Percentiles rank a stretch among this genome's conserved stretches.
phyloP scores from a whole-genome alignment of 352 stramenopile species.

The Phytophthora pistaciae region DNA sequence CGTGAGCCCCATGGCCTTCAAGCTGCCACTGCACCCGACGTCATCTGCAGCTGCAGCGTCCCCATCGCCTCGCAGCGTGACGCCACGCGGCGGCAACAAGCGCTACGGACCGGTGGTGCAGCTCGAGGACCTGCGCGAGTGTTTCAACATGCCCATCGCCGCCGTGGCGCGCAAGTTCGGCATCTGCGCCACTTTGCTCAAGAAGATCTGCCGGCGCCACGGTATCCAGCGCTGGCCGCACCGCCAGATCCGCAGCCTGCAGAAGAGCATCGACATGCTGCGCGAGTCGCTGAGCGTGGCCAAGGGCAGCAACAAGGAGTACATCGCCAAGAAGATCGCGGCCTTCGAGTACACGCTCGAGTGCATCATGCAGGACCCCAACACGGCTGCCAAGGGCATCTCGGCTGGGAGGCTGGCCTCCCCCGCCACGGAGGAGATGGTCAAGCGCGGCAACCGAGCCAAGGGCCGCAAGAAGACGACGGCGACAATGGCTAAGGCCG shows the following conservation, averaged over 20 bases:
- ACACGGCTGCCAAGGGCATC: constrained; percentile 80
- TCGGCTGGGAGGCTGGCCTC: constrained; percentile 68
- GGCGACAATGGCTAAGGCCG: constrained; percentile 12
- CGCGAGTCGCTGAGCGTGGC: constrained; percentile 74
- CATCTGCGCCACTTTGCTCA: constrained; percentile 87
- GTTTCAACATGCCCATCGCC: constrained; percentile 89
- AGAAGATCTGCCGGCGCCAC: constrained; percentile 86
- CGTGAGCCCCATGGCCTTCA: constrained; percentile 63
- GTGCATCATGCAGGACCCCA: constrained; percentile 85
- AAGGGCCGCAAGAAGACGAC: constrained; percentile 48
- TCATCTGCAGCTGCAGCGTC: not conserved
- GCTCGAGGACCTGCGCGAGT: constrained; percentile 77
- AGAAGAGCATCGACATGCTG: constrained; percentile 89
- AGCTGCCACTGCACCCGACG: constrained; percentile 24
- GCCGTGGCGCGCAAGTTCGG: constrained; percentile 84
- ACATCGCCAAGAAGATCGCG: constrained; percentile 86
- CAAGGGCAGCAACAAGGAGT: constrained; percentile 81
- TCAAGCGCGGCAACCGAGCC: constrained; percentile 62
- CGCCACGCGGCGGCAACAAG: constrained; percentile 45
- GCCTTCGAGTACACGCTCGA: constrained; percentile 85
- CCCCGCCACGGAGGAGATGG: constrained; percentile 63
- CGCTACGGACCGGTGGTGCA: constrained; percentile 76
- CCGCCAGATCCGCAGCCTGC: constrained; percentile 81
- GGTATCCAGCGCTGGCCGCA: constrained; percentile 88
- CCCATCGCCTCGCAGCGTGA: constrained; percentile 1